Percentiles rank a stretch among this genome's conserved stretches.
Evolutionary conservation across 2,329 filamentous ascomycete genomes (phyloP).

Genomic region (Fusarium sp.): DNA sequence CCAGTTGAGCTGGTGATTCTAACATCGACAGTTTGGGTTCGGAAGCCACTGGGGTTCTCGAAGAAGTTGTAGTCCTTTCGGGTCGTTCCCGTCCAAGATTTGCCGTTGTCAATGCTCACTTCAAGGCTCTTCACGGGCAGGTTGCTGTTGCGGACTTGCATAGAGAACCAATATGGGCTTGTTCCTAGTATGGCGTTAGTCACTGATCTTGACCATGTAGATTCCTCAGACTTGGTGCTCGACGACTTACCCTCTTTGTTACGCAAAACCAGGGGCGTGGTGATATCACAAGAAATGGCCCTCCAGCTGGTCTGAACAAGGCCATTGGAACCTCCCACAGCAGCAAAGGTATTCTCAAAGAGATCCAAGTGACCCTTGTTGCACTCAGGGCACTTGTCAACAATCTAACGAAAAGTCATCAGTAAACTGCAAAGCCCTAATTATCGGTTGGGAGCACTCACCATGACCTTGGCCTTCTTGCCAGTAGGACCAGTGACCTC

Average conservation of each 20-base stretch:
- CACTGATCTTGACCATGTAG: too few relatives aligned
- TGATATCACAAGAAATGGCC: conserved; percentile 58
- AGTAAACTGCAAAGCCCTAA: not conserved
- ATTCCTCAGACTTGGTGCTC: fast-evolving
- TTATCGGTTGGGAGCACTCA: conserved; percentile 48
- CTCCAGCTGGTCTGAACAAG: conserved; percentile 54
- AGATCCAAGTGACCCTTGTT: conserved; percentile 59
- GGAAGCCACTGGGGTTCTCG: conserved; percentile 69
- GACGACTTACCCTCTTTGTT: conserved; percentile 59
- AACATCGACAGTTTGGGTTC: conserved; percentile 66
- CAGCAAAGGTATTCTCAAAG: conserved; percentile 58
- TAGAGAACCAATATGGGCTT: conserved; percentile 54
- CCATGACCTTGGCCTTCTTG: conserved; percentile 72
- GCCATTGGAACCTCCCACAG: conserved; percentile 55
- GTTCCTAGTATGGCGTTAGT: conserved; percentile 15
- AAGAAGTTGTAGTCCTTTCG: conserved; percentile 73
- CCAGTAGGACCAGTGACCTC: conserved; percentile 69
- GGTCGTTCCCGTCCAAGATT: conserved; percentile 67
- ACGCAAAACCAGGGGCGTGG: conserved; percentile 56
- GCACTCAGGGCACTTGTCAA: conserved; percentile 62
- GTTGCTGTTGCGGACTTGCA: conserved; percentile 74
- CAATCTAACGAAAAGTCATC: conserved; percentile 51
- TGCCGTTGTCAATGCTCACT: conserved; percentile 71
- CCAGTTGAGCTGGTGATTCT: conserved; percentile 68
- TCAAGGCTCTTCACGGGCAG: conserved; percentile 68